Conservation (phyloP, 139 green algal genomes). For the Protoeuglena noctilucae region DNA sequence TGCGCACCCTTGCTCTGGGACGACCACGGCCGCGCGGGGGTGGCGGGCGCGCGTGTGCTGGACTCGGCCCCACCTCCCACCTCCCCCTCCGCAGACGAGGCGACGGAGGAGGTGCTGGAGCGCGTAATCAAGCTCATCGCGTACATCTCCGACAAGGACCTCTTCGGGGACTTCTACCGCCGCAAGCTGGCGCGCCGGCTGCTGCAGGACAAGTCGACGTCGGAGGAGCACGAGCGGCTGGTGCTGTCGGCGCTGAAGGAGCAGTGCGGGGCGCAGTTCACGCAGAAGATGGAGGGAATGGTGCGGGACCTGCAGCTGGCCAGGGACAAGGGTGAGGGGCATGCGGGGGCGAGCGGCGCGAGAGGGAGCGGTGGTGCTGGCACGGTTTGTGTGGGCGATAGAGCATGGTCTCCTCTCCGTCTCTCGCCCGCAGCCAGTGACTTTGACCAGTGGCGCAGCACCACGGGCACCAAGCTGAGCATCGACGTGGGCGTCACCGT, state of each 20-base stretch:
- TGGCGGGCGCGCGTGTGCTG: too few relatives aligned
- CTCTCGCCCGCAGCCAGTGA: constrained; percentile 5
- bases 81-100: too few relatives aligned
- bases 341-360: constrained; percentile 8
- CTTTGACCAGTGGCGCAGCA: constrained; percentile 60
- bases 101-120: constrained; percentile 82
- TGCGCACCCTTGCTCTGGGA: too few relatives aligned
- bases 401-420: not conserved
- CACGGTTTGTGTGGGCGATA: too few relatives aligned
- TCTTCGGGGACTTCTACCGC: constrained; percentile 91
- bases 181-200: constrained; percentile 78
- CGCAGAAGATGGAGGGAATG: constrained; percentile 96
- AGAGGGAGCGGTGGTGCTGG: too few relatives aligned
- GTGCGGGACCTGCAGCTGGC: constrained; percentile 79
- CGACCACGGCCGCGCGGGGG: too few relatives aligned
- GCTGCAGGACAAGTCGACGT: constrained; percentile 59
- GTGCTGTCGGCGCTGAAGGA: constrained; percentile 93
- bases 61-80: too few relatives aligned
- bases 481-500: constrained; percentile 83
- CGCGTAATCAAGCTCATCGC: constrained; percentile 95
- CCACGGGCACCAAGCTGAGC: constrained; percentile 10
- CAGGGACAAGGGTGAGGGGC: constrained; percentile 60
- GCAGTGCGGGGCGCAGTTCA: constrained; percentile 94
- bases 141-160: constrained; percentile 89
- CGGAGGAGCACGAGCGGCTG: constrained; percentile 86